phyloP scores from a whole-genome alignment of 2,329 filamentous ascomycete genomes.

The Aspergillus niger region DNA sequence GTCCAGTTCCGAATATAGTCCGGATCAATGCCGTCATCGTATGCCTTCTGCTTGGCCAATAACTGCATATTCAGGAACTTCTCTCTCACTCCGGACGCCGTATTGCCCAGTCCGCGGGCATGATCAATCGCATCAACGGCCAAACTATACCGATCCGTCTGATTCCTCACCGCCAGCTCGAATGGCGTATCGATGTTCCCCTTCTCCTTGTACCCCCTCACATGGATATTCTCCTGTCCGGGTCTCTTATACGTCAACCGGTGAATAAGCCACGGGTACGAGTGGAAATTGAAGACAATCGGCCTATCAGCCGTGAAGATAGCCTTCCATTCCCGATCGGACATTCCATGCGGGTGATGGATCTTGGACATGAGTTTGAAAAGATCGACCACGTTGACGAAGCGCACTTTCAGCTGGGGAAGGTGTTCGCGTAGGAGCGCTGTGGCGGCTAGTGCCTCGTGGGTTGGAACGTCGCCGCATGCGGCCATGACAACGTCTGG shows the following conservation, averaged over 20 bases:
- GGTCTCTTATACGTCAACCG: conserved; percentile 74
- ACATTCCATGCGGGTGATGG: conserved; percentile 74
- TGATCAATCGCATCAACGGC: conserved; percentile 76
- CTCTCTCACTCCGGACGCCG: conserved; percentile 63
- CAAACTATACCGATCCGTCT: conserved; percentile 74
- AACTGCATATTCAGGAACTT: conserved; percentile 66
- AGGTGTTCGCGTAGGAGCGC: conserved; percentile 71
- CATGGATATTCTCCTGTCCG: conserved; percentile 67
- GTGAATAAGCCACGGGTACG: conserved; percentile 78
- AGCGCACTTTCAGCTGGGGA: conserved; percentile 72
- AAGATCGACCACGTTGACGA: conserved; percentile 77
- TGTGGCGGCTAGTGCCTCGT: conserved; percentile 73
- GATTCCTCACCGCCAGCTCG: conserved; percentile 75
- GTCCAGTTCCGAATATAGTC: conserved; percentile 65
- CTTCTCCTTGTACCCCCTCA: conserved; percentile 80
- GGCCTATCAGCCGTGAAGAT: conserved; percentile 73
- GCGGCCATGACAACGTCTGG: conserved; percentile 76
- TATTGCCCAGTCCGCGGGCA: conserved; percentile 64
- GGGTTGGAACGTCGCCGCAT: conserved; percentile 73
- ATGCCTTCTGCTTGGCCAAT: conserved; percentile 64
- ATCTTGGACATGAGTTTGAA: conserved; percentile 73
- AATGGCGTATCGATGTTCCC: conserved; percentile 82
- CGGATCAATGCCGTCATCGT: conserved; percentile 71
- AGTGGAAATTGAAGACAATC: conserved; percentile 82
- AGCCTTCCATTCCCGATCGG: conserved; percentile 64